Percentiles rank a stretch among this genome's conserved stretches.
Conservation (phyloP, 1,139 yeast genomes). For the Lodderomyces margitis region DNA sequence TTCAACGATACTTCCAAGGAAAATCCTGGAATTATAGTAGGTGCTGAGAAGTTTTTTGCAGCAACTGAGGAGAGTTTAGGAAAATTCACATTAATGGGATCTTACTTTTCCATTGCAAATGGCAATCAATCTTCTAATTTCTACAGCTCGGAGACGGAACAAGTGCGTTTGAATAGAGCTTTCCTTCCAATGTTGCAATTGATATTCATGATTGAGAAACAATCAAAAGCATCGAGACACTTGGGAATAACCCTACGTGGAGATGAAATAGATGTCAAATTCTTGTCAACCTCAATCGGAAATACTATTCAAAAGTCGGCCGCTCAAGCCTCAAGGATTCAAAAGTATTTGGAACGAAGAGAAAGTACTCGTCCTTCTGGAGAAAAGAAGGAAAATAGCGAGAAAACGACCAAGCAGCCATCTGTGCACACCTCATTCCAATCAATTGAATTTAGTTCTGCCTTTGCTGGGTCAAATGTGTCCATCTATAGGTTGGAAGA, state of each 20-base stretch:
- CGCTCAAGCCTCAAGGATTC: conserved; percentile 45
- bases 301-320: conserved; percentile 43
- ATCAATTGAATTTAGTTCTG: conserved; percentile 50
- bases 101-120: conserved; percentile 64
- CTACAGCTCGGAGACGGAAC: conserved; percentile 47
- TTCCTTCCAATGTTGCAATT: conserved; percentile 67
- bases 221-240: conserved; percentile 26
- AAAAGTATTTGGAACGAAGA: conserved; percentile 31
- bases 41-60: conserved; percentile 69
- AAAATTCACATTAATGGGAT: conserved; percentile 61
- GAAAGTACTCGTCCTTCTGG: not conserved
- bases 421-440: conserved; percentile 27
- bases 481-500: conserved; percentile 48
- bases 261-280: conserved; percentile 64
- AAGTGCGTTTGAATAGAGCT: conserved; percentile 54
- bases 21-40: conserved; percentile 69
- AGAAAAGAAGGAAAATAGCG: conserved; percentile 4
- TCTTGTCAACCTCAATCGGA: conserved; percentile 51
- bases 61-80: conserved; percentile 62
- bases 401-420: conserved; percentile 2
- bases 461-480: conserved; percentile 72
- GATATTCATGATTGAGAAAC: conserved; percentile 44
- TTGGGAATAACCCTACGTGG: conserved; percentile 54
- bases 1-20: conserved; percentile 45
- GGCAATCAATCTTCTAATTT: conserved; percentile 54